Percentiles rank a stretch among this genome's conserved stretches.
Conservation (phyloP, 345 rosid species). For the Linum lewisii region DNA sequence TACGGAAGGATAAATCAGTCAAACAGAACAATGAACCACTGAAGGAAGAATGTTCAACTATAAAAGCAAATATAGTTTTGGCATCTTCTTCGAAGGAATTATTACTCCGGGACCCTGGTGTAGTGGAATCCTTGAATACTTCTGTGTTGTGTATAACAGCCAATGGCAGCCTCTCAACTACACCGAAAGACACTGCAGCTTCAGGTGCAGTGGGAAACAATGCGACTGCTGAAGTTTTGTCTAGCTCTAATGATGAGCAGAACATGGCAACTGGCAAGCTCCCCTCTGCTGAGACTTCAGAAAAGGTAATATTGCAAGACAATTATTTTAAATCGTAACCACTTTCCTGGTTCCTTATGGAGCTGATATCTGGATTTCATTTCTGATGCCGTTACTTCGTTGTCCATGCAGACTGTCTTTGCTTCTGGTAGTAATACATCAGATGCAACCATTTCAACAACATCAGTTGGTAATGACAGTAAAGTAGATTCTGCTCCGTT, state of each 20-base stretch:
- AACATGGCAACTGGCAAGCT: background rate
- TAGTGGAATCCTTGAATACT: slow-evolving; percentile 12
- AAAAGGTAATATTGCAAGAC: slow-evolving; percentile 15
- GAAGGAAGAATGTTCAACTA: slow-evolving; percentile 17
- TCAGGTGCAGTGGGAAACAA: background rate
- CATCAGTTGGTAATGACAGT: slow-evolving; percentile 3
- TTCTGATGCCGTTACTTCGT: slow-evolving; percentile 14
- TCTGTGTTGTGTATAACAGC: slow-evolving; percentile 8
- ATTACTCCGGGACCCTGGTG: slow-evolving; percentile 9
- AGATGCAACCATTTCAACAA: background rate
- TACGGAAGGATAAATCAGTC: slow-evolving; percentile 21
- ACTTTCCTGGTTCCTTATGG: background rate
- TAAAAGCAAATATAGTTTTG: slow-evolving; percentile 13
- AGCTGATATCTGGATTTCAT: slow-evolving; percentile 1
- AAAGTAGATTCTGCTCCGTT: slow-evolving; percentile 5
- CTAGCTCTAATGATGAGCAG: background rate
- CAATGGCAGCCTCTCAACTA: slow-evolving; percentile 14
- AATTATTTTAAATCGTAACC: background rate
- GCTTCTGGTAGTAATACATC: background rate
- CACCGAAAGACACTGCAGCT: slow-evolving; percentile 13
- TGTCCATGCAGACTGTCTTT: slow-evolving; percentile 24
- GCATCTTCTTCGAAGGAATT: slow-evolving; percentile 12
- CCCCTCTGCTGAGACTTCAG: background rate
- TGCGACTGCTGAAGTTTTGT: background rate
- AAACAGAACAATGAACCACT: slow-evolving; percentile 13